Percentiles rank a stretch among this genome's conserved stretches.
These are phyloP conservation scores for Dactylonectria estremocensis DNA, from an alignment of 2,329 filamentous ascomycete genomes.

Conservation along the genomic window DNA sequence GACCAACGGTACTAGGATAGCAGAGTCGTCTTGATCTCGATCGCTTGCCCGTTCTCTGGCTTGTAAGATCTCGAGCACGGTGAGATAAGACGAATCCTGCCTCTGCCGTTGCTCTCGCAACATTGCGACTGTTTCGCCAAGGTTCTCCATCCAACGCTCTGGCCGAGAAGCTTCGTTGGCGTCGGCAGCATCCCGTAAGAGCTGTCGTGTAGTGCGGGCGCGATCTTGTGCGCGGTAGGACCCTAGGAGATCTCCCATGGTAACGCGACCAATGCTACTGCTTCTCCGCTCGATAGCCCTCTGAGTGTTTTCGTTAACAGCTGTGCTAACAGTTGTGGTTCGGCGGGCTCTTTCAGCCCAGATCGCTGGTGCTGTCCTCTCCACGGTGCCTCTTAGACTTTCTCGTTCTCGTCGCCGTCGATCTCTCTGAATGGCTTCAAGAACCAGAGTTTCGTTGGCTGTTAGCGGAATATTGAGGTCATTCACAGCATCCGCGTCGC, in stretches of 20 bases:
- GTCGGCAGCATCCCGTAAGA: constrained; percentile 50
- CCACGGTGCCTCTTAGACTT: constrained; percentile 45
- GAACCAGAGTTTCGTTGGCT: constrained; percentile 68
- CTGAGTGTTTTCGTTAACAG: constrained; percentile 45
- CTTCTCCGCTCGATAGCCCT: constrained; percentile 54
- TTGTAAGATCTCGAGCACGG: constrained; percentile 57
- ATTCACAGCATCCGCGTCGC: constrained; percentile 56
- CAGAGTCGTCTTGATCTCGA: constrained; percentile 54
- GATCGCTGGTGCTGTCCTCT: constrained; percentile 32
- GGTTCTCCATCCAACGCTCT: constrained; percentile 54
- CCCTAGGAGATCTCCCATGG: constrained; percentile 57
- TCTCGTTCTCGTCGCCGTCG: constrained; percentile 66
- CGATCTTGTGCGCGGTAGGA: constrained; percentile 56
- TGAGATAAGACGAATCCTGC: constrained; percentile 55
- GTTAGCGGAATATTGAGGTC: constrained; percentile 67
- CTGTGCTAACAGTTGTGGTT: constrained; percentile 27
- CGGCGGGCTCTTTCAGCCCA: constrained; percentile 37
- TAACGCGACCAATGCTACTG: constrained; percentile 53
- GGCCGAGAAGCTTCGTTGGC: constrained; percentile 35
- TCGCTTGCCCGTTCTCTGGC: constrained; percentile 52
- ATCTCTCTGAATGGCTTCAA: constrained; percentile 70
- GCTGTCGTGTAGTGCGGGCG: constrained; percentile 52
- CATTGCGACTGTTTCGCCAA: constrained; percentile 55
- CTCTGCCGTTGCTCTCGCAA: constrained; percentile 55
- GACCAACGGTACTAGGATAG: constrained; percentile 55